phyloP scores from a whole-genome alignment of 1,284 basidiomycete genomes.

The Phellopilus nigrolimitatus region DNA sequence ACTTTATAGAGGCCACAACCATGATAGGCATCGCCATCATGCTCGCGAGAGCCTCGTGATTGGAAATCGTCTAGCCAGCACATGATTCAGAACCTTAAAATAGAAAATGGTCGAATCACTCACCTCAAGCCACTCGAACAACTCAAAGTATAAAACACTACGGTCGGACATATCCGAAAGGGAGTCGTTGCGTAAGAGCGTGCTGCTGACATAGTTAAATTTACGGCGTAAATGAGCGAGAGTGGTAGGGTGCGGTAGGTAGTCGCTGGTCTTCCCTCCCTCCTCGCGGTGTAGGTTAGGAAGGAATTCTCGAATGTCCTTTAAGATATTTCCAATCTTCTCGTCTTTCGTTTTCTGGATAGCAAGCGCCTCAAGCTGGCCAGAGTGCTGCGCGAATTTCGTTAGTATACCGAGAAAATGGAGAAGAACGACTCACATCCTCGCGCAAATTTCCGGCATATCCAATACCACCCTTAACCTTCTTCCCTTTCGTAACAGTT shows the following conservation, averaged over 20 bases:
- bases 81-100: not conserved
- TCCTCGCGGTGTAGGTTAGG: conserved; percentile 70
- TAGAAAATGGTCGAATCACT: conserved; percentile 20
- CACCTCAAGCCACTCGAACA: conserved; percentile 90
- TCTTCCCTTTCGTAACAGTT: conserved; percentile 44
- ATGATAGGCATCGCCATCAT: conserved; percentile 97
- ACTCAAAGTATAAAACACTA: conserved; percentile 78
- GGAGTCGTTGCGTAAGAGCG: conserved; percentile 84
- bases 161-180: conserved; percentile 90
- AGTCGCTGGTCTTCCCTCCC: conserved; percentile 77
- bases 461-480: conserved; percentile 71
- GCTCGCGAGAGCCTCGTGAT: conserved; percentile 83
- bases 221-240: conserved; percentile 84
- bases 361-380: conserved; percentile 69
- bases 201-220: conserved; percentile 82
- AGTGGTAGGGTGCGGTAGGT: conserved; percentile 82
- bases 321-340: conserved; percentile 62
- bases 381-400: conserved; percentile 52
- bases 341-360: conserved; percentile 69
- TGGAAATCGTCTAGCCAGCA: conserved; percentile 68
- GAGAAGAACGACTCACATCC: conserved; percentile 57
- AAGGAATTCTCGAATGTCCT: conserved; percentile 69
- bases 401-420: conserved; percentile 10
- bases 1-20: conserved; percentile 68
- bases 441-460: conserved; percentile 78